Evolutionary conservation across 2,329 filamentous ascomycete genomes (phyloP), one percentile per base, ranked within the genome.

Genomic region (Pseudogymnoascus sp.): DNA sequence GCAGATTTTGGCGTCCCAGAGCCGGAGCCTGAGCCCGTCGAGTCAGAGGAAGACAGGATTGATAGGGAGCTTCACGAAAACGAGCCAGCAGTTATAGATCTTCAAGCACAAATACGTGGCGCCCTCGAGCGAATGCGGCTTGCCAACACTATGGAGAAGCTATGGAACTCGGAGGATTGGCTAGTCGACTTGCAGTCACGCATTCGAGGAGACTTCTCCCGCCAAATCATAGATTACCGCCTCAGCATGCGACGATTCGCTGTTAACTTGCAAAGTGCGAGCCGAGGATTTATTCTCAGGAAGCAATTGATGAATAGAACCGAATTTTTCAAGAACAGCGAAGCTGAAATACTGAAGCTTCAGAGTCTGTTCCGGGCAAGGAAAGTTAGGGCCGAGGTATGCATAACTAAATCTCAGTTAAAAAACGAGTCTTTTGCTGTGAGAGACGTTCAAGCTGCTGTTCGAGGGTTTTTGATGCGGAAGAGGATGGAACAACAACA

Each of bases 41-140:
- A 97, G 70, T 92, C 90, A 0, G 93, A 97, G 68, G 90, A 97
- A 69, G 92, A 97, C 69, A 82, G 92, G 43, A 87, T 94, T 61
- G 85, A 92, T 57, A 82, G 92, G 60, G 91, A 96, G 71, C 75
- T 99, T 3, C 81, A 79, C 12, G 92, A 96, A 68, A 87, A 90
- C 63, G 89, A 94, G 72, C 75, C 74, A 0, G 76, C 79, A 3
- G 85, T 97, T 43, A 69, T 85, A 16, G 93, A 97, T 63, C 79
- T 99, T 28, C 95, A 99, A 72, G 86, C 89, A 37, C 92, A 97
- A 72, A 83, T 92, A 7, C 84, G 91, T 62, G 94, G 93, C 36
- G 92, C 92, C 0, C 72, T 95, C 65, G 73, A 90, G 57, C 85
- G 94, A 60, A 80, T 97, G 70, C 81, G 81, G 61, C 83, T 97